Evolutionary conservation across 305 asterid species (phyloP).

Genomic region (Solanum aculeatissimum): DNA sequence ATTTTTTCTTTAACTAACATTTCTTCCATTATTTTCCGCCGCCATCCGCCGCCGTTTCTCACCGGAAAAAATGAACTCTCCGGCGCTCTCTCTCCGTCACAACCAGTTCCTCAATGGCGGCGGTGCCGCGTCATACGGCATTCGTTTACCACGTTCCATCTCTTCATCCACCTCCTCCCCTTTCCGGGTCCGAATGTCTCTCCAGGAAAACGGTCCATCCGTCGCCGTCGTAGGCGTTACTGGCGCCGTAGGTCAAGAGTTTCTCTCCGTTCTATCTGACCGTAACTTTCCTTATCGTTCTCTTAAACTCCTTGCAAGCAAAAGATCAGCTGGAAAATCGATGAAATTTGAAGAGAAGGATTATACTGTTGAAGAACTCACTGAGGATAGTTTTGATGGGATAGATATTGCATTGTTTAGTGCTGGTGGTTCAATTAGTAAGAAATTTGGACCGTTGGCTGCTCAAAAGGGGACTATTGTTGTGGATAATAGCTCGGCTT

Average conservation of each 20-base stretch:
- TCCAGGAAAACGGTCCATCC: slow-evolving; percentile 68
- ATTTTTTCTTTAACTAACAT: background rate
- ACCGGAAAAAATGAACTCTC: slow-evolving; percentile 18
- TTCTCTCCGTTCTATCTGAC: slow-evolving; percentile 73
- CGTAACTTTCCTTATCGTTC: slow-evolving; percentile 76
- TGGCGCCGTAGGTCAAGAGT: slow-evolving; percentile 93
- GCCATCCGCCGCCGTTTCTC: slow-evolving; percentile 9
- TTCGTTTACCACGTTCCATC: slow-evolving; percentile 10
- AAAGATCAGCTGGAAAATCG: slow-evolving; percentile 60
- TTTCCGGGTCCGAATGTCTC: slow-evolving; percentile 58
- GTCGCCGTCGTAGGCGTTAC: slow-evolving; percentile 78
- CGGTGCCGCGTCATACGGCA: background rate
- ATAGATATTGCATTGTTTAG: slow-evolving; percentile 77
- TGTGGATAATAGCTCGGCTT: slow-evolving; percentile 95
- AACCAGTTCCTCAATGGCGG: slow-evolving; percentile 20
- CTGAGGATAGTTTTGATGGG: slow-evolving; percentile 48
- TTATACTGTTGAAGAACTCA: slow-evolving; percentile 52
- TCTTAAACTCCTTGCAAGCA: slow-evolving; percentile 66
- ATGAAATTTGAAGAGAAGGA: slow-evolving; percentile 28
- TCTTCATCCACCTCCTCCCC: slow-evolving; percentile 4
- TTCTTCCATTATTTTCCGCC: background rate
- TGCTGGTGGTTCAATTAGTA: slow-evolving; percentile 88
- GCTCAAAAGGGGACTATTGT: slow-evolving; percentile 65
- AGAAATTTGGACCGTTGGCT: slow-evolving; percentile 76
- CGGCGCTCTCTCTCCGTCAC: slow-evolving; percentile 30